Evolutionary conservation across 306 rosid genomes (phyloP).

Genomic region (Argentina anserina): DNA sequence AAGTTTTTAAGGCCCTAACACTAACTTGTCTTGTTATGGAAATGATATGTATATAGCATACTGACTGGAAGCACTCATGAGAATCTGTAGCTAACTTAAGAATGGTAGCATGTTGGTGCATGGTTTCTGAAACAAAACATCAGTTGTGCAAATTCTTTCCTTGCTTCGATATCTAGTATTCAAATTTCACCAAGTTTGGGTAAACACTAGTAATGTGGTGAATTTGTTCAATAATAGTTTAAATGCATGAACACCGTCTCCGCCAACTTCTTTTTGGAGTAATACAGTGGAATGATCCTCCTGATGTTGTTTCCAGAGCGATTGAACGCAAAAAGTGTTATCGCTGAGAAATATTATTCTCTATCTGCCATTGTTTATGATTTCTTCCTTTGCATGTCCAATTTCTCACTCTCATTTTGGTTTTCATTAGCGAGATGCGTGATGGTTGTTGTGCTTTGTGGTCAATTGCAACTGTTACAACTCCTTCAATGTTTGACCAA

Average conservation of each 20-base stretch:
- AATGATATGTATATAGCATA: not conserved
- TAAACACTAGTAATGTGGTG: slow-evolving; percentile 22
- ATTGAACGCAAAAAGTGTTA: slow-evolving; percentile 71
- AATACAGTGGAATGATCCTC: slow-evolving; percentile 93
- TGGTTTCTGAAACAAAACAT: slow-evolving; percentile 1
- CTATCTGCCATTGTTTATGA: too few species aligned
- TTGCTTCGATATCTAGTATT: not conserved
- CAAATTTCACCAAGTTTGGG: slow-evolving; percentile 15
- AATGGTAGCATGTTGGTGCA: not conserved
- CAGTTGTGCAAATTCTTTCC: slow-evolving; percentile 12
- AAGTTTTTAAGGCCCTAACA: too few species aligned
- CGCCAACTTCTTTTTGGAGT: slow-evolving; percentile 74
- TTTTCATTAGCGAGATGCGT: slow-evolving; percentile 77
- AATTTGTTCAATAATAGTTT: slow-evolving; percentile 34
- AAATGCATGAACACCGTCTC: slow-evolving; percentile 77
- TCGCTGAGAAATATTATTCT: slow-evolving; percentile 18
- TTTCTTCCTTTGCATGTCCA: not conserved
- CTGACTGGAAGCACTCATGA: not conserved
- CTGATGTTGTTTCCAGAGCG: slow-evolving; percentile 67
- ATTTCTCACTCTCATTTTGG: slow-evolving; percentile 28
- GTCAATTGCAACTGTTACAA: slow-evolving; percentile 72
- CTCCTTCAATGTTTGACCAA: slow-evolving; percentile 63
- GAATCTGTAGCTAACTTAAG: not conserved
- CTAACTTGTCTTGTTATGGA: not conserved
- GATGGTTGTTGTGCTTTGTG: slow-evolving; percentile 94